phyloP scores from a whole-genome alignment of 768 basidiomycete genomes.

The Collybiopsis luxurians region DNA sequence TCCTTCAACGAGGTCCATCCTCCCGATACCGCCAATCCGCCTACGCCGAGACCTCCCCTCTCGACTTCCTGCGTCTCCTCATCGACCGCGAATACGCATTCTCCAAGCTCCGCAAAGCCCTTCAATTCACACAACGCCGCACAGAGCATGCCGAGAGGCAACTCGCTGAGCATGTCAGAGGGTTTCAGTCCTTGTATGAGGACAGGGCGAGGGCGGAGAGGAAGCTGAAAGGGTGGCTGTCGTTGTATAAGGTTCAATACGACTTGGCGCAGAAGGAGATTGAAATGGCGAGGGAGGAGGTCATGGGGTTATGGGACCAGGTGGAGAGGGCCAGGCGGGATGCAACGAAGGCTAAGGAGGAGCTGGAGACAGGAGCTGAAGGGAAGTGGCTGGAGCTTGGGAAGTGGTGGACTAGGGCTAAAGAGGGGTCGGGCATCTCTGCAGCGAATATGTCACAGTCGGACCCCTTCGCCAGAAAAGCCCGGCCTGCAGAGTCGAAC shows the following conservation, averaged over 20 bases:
- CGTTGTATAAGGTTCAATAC: slow-evolving; percentile 4
- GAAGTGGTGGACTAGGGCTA: slow-evolving; percentile 4
- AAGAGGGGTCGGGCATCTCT: not conserved
- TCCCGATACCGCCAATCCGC: no score
- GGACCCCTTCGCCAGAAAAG: no score
- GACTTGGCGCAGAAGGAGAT: slow-evolving; percentile 8
- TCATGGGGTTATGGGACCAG: not conserved
- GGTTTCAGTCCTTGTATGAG: not conserved
- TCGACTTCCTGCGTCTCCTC: no score
- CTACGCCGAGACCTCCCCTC: no score
- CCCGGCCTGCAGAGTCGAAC: no score
- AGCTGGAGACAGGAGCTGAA: slow-evolving; percentile 4
- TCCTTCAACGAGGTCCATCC: no score
- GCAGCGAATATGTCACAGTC: not conserved
- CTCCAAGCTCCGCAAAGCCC: no score
- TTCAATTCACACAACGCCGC: no score
- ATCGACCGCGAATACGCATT: no score
- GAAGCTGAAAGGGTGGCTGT: slow-evolving; percentile 1
- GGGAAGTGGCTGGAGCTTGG: slow-evolving; percentile 3
- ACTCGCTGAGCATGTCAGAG: not conserved
- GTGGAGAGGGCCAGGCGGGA: slow-evolving; percentile 3
- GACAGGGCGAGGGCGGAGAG: not conserved
- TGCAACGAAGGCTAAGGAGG: slow-evolving; percentile 4
- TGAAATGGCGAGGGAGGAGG: not conserved
- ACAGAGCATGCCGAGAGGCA: not conserved